phyloP scores from a whole-genome alignment of 805 yeast species.

The Yarrowia deformans region DNA sequence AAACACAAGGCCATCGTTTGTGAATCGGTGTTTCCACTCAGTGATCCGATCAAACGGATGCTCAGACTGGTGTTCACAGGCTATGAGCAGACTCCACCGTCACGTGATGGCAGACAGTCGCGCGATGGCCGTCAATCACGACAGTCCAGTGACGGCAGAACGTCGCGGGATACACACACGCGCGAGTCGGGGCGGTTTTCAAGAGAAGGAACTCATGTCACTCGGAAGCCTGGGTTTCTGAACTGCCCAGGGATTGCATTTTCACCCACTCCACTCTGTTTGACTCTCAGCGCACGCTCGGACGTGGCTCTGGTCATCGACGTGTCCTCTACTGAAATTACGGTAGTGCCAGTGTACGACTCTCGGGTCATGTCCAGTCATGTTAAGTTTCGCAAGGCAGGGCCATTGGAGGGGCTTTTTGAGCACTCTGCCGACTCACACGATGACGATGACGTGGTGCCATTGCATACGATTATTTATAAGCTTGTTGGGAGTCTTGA shows the following conservation, averaged over 20 bases:
- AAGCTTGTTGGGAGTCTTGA: slow-evolving; percentile 18
- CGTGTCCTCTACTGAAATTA: not conserved
- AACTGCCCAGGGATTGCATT: slow-evolving; percentile 21
- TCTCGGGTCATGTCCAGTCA: slow-evolving; percentile 21
- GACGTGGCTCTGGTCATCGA: slow-evolving; percentile 16
- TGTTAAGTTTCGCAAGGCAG: slow-evolving; percentile 3
- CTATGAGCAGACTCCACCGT: not conserved
- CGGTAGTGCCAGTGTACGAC: slow-evolving; percentile 26
- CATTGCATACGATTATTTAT: slow-evolving; percentile 17
- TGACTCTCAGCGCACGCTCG: slow-evolving; percentile 29
- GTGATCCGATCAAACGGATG: slow-evolving; percentile 8
- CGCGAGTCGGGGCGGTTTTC: slow-evolving; percentile 13
- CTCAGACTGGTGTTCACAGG: slow-evolving; percentile 23
- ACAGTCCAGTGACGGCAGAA: not conserved
- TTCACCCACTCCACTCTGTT: slow-evolving; percentile 17
- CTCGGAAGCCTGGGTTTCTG: slow-evolving; percentile 8
- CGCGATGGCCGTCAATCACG: not conserved
- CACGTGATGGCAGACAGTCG: slow-evolving; percentile 11
- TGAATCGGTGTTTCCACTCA: slow-evolving; percentile 16
- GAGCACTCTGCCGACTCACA: slow-evolving; percentile 12
- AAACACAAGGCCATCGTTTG: slow-evolving; percentile 29
- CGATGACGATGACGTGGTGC: slow-evolving; percentile 28
- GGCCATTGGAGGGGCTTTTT: not conserved
- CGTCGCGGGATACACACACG: not conserved
- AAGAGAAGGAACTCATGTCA: not conserved